These are phyloP conservation scores for Gracilaria gracilis DNA, from an alignment of 23 red algal genomes.

Conservation along the genomic window DNA sequence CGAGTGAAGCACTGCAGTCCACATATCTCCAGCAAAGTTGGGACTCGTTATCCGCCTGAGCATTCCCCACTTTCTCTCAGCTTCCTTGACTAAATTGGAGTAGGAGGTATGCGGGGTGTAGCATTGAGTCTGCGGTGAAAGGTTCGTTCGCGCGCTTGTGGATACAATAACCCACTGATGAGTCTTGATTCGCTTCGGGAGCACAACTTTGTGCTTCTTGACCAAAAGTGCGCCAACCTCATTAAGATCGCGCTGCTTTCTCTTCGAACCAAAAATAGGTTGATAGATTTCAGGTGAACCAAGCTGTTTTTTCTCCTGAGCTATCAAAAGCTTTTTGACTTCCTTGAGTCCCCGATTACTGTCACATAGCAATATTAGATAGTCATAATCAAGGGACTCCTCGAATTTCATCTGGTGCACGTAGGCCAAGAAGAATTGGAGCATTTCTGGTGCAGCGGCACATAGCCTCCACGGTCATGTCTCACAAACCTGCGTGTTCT, in stretches of 20 bases:
- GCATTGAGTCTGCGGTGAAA: slow-evolving; percentile 92
- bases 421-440: slow-evolving; percentile 97
- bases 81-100: slow-evolving; percentile 93
- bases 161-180: slow-evolving; percentile 99
- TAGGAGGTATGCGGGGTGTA: slow-evolving; percentile 97
- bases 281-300: slow-evolving; percentile 17
- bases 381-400: slow-evolving; percentile 93
- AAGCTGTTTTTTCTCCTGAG: slow-evolving; percentile 50
- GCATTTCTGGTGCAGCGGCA: slow-evolving; percentile 90
- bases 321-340: slow-evolving; percentile 78
- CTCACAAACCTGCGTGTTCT: slow-evolving; percentile 99
- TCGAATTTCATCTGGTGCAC: slow-evolving; percentile 93
- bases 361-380: slow-evolving; percentile 81
- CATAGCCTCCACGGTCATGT: slow-evolving; percentile 85
- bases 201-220: slow-evolving; percentile 84
- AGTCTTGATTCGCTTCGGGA: slow-evolving; percentile 91
- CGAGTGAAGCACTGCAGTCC: slow-evolving; percentile 96
- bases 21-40: slow-evolving; percentile 97
- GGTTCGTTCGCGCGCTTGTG: slow-evolving; percentile 84
- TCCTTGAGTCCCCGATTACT: slow-evolving; percentile 68
- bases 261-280: slow-evolving; percentile 61
- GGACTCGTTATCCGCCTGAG: slow-evolving; percentile 94
- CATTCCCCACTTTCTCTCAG: slow-evolving; percentile 92
- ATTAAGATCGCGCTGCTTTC: slow-evolving; percentile 68
- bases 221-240: slow-evolving; percentile 46